A percentile compares a stretch with the other conserved stretches of the same genome.
These are phyloP conservation scores for Neonectria coccinea DNA, from an alignment of 2,329 filamentous ascomycete species.

Conservation along the genomic window DNA sequence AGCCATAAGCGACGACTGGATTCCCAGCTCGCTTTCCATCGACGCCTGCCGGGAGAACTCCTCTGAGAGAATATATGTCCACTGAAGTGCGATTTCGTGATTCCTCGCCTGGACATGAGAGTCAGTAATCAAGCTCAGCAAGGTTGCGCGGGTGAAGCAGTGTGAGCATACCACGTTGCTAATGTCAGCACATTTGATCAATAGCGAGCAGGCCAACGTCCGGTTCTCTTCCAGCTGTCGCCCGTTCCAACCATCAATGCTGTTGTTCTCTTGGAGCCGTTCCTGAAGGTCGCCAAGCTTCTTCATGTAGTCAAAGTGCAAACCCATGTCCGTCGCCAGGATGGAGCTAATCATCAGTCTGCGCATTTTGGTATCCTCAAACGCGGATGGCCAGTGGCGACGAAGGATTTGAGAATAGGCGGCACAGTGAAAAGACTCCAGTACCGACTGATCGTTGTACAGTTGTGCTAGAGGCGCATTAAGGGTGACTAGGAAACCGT, in stretches of 20 bases:
- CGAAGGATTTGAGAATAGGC: constrained; percentile 96
- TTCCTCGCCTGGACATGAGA: constrained; percentile 75
- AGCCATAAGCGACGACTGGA: constrained; percentile 88
- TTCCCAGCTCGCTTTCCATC: constrained; percentile 90
- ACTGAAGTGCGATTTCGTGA: constrained; percentile 84
- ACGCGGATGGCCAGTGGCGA: constrained; percentile 88
- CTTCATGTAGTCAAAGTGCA: constrained; percentile 97
- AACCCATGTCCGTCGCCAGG: constrained; percentile 94
- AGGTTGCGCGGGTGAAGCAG: neutral
- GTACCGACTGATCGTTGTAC: constrained; percentile 95
- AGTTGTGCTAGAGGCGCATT: constrained; percentile 94
- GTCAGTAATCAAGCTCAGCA: constrained; percentile 36
- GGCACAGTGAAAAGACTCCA: constrained; percentile 97
- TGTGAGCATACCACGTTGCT: constrained; percentile 86
- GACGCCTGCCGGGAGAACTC: constrained; percentile 93
- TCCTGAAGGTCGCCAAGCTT: constrained; percentile 84
- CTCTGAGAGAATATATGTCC: constrained; percentile 94
- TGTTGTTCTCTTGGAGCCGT: constrained; percentile 76
- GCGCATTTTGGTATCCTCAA: constrained; percentile 82
- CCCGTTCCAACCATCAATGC: constrained; percentile 79
- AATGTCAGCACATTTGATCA: constrained; percentile 99
- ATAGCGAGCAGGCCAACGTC: constrained; percentile 84
- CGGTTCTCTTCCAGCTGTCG: constrained; percentile 82
- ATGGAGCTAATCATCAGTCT: constrained; percentile 98
- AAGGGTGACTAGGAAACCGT: constrained; percentile 91